A percentile compares a stretch with the other conserved stretches of the same genome.
These are phyloP conservation scores for Rhododendron mucronatum DNA, from an alignment of 148 eudicot species.

Conservation along the genomic window DNA sequence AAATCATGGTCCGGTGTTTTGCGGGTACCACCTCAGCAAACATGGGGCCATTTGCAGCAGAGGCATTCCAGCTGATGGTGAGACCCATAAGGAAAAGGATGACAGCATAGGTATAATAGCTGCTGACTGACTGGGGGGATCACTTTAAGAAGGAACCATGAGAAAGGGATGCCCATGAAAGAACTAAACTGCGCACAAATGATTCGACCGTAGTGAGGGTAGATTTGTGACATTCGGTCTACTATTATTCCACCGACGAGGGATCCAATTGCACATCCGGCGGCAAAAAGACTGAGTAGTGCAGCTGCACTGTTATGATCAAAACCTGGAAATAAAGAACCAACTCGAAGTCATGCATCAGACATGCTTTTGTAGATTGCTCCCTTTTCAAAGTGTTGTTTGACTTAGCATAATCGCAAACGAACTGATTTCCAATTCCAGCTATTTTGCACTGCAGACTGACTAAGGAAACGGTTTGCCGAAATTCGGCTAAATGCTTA, in stretches of 20 bases:
- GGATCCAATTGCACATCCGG: conserved; percentile 73
- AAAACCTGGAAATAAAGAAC: conserved; percentile 50
- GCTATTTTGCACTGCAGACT: background rate
- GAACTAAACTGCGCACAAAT: conserved; percentile 97
- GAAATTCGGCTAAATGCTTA: conserved; percentile 27
- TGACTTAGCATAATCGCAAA: background rate
- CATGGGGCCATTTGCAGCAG: conserved; percentile 88
- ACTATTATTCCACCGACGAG: conserved; percentile 79
- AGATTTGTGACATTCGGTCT: conserved; percentile 48
- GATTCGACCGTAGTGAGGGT: conserved; percentile 70
- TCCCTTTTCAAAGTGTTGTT: background rate
- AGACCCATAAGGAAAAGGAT: conserved; percentile 84
- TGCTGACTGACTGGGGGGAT: conserved; percentile 51
- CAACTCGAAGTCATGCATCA: background rate
- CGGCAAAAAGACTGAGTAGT: conserved; percentile 69
- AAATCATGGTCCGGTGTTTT: conserved; percentile 88
- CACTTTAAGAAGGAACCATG: conserved; percentile 63
- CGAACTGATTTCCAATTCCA: background rate
- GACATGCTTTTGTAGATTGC: background rate
- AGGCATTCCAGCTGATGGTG: conserved; percentile 77
- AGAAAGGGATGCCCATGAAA: conserved; percentile 89
- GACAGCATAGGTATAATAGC: conserved; percentile 47
- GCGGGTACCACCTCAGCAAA: conserved; percentile 90
- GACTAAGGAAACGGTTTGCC: background rate
- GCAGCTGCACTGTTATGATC: conserved; percentile 71